These are phyloP conservation scores for Penicillium cosmopolitanum DNA, from an alignment of 495 filamentous ascomycete species.

Conservation along the genomic window DNA sequence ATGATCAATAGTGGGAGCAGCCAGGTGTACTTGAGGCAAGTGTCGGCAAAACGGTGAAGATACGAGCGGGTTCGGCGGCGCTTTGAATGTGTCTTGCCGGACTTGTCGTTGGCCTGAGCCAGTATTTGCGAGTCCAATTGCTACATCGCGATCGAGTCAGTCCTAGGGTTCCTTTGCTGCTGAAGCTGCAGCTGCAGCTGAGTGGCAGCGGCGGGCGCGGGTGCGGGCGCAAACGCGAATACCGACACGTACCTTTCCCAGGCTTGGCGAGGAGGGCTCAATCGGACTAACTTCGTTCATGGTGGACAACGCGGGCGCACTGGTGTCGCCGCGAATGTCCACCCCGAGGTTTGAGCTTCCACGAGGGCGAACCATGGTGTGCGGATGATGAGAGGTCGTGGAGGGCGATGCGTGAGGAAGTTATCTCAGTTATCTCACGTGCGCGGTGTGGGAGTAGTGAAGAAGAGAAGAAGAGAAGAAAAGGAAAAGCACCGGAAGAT, in stretches of 20 bases:
- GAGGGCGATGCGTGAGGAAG: background rate
- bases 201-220: background rate
- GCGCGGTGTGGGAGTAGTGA: background rate
- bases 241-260: slow-evolving; percentile 40
- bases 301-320: slow-evolving; percentile 56
- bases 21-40: slow-evolving; percentile 76
- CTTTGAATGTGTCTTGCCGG: slow-evolving; percentile 46
- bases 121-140: slow-evolving; percentile 23
- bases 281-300: slow-evolving; percentile 53
- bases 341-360: slow-evolving; percentile 54
- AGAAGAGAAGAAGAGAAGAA: background rate
- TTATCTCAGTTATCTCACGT: background rate
- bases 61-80: slow-evolving; percentile 59
- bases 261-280: slow-evolving; percentile 42
- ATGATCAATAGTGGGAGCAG: slow-evolving; percentile 76
- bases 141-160: slow-evolving; percentile 17
- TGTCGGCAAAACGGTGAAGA: slow-evolving; percentile 67
- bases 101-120: slow-evolving; percentile 33
- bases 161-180: background rate
- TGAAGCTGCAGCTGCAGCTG: background rate
- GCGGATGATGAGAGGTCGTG: slow-evolving; percentile 6
- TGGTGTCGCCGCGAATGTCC: slow-evolving; percentile 57
- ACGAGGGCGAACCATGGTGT: slow-evolving; percentile 47
- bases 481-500: background rate
- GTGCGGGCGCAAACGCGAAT: background rate